Conservation (phyloP, 805 yeast species). For the Wickerhamiella allomyrinae region DNA sequence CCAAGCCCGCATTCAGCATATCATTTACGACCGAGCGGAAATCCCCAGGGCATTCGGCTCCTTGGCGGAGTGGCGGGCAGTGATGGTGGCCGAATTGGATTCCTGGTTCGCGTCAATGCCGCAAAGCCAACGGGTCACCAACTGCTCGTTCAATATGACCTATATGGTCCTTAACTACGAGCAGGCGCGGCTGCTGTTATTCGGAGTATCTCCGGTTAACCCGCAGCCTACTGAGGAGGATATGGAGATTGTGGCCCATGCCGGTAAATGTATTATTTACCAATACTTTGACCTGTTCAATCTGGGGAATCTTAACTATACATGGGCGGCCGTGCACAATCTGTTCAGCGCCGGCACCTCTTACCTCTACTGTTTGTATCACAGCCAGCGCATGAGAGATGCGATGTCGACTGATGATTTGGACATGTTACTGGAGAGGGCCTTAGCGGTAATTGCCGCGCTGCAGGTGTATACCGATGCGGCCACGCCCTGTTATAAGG, state of each 20-base stretch:
- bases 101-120: slow-evolving; percentile 51
- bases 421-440: slow-evolving; percentile 8
- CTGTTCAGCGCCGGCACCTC: slow-evolving; percentile 82
- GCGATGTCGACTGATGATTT: slow-evolving; percentile 27
- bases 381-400: slow-evolving; percentile 40
- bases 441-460: slow-evolving; percentile 8
- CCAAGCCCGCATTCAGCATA: slow-evolving; percentile 63
- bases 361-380: slow-evolving; percentile 61
- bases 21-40: slow-evolving; percentile 53
- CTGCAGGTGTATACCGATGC: slow-evolving; percentile 10
- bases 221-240: slow-evolving; percentile 40
- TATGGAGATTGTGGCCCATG: slow-evolving; percentile 40
- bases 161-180: slow-evolving; percentile 64
- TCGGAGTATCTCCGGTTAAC: slow-evolving; percentile 66
- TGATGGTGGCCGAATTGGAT: slow-evolving; percentile 38
- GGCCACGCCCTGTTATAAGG: slow-evolving; percentile 9
- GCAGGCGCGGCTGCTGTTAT: slow-evolving; percentile 56
- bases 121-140: slow-evolving; percentile 41
- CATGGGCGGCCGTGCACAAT: slow-evolving; percentile 89
- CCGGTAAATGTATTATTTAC: slow-evolving; percentile 52
- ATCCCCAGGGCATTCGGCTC: slow-evolving; percentile 47
- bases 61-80: slow-evolving; percentile 48
- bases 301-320: slow-evolving; percentile 55
- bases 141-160: slow-evolving; percentile 57
- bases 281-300: slow-evolving; percentile 45